phyloP scores from a whole-genome alignment of 208 protist species.

The Naegleria fowleri region DNA sequence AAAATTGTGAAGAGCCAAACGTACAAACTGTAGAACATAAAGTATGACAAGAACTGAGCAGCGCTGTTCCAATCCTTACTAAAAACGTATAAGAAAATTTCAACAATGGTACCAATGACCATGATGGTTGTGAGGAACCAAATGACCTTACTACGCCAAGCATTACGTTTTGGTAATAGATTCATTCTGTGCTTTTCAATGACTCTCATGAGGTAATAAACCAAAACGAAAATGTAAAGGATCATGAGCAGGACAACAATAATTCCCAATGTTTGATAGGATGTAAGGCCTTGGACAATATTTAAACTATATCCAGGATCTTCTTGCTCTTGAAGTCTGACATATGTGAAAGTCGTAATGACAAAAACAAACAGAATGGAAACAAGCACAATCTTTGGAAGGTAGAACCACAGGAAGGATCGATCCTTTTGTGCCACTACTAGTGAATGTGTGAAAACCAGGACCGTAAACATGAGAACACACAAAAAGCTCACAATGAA shows the following conservation, averaged over 20 bases:
- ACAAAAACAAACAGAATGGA: not conserved
- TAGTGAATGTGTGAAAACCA: not conserved
- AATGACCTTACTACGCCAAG: not conserved
- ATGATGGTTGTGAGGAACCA: not conserved
- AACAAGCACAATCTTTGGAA: not conserved
- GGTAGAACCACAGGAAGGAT: not conserved
- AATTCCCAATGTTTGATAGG: not conserved
- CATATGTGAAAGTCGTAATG: not conserved
- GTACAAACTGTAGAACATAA: constrained; percentile 7
- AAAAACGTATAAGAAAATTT: not conserved
- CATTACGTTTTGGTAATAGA: not conserved
- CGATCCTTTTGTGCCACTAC: not conserved
- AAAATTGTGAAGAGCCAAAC: not conserved
- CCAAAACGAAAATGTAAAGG: not conserved
- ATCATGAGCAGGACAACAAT: not conserved
- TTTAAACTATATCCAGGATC: not conserved
- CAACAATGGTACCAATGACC: not conserved
- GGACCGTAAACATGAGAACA: not conserved
- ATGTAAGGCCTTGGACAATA: not conserved
- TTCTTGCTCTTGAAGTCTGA: not conserved
- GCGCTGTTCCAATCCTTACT: not conserved
- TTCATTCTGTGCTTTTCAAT: not conserved
- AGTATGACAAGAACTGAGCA: constrained; percentile 14
- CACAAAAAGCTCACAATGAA: not conserved
- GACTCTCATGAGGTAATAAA: not conserved